A percentile compares a stretch with the other conserved stretches of the same genome.
Evolutionary conservation across 768 basidiomycete species (phyloP).

Genomic region (Calocera viscosa): DNA sequence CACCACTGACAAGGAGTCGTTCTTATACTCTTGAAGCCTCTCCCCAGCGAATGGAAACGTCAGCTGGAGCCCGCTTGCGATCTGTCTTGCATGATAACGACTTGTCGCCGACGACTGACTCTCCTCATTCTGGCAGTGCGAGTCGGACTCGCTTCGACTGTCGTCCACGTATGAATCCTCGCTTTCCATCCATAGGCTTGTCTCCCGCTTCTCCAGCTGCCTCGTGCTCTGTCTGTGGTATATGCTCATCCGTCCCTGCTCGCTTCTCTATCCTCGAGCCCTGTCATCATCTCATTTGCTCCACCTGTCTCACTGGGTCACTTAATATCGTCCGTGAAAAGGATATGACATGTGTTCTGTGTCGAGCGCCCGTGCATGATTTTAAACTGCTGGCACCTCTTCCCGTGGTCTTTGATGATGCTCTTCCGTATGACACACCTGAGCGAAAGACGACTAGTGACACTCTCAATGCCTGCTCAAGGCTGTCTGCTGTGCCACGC

Average conservation of each 20-base stretch:
- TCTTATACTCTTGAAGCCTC: neutral
- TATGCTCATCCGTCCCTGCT: constrained; percentile 32
- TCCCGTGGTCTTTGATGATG: neutral
- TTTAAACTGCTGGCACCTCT: constrained; percentile 34
- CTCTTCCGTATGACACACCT: neutral
- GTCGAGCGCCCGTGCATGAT: constrained; percentile 53
- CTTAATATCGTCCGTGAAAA: constrained; percentile 85
- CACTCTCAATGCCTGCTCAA: neutral
- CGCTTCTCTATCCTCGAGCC: constrained; percentile 49
- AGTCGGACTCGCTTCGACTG: neutral
- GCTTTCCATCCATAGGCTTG: neutral
- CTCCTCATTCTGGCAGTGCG: constrained; percentile 2
- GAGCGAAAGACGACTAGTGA: neutral
- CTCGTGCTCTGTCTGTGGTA: constrained; percentile 54
- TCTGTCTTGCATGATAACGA: constrained; percentile 35
- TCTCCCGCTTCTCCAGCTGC: neutral
- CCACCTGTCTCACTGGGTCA: constrained; percentile 69
- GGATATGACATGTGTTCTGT: constrained; percentile 74
- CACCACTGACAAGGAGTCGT: neutral
- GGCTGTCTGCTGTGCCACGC: neutral
- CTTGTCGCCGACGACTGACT: constrained; percentile 8
- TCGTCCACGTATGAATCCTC: constrained; percentile 1
- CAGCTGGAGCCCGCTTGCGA: constrained; percentile 43
- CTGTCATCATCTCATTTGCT: constrained; percentile 65
- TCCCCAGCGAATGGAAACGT: constrained; percentile 23